Percentiles rank a stretch among this genome's conserved stretches.
Conservation (phyloP, 495 filamentous ascomycete species). For the Aspergillus sclerotiicarbonarius region DNA sequence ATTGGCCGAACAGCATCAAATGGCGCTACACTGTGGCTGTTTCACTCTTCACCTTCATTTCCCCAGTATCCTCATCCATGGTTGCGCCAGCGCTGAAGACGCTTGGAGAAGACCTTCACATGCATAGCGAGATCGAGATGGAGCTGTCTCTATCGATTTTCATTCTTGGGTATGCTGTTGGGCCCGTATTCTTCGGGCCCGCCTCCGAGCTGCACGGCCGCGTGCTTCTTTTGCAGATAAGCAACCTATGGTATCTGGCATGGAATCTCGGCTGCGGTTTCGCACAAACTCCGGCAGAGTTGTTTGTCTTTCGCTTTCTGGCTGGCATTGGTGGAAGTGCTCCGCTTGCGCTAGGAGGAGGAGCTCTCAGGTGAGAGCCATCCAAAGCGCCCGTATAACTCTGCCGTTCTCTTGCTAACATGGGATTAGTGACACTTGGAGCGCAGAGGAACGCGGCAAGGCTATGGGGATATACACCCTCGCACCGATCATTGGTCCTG, state of each 20-base stretch:
- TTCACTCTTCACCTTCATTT: conserved; percentile 13
- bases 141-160: conserved; percentile 9
- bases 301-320: conserved; percentile 16
- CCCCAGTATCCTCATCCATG: conserved; percentile 9
- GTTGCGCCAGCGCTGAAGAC: conserved; percentile 9
- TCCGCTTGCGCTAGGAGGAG: conserved; percentile 9
- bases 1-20: conserved; percentile 5
- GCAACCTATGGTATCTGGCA: conserved; percentile 10
- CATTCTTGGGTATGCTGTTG: conserved; percentile 13
- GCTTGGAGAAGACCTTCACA: neutral
- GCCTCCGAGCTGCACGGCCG: conserved; percentile 14
- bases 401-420: neutral
- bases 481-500: conserved; percentile 10
- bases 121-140: conserved; percentile 4
- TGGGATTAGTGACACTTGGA: conserved; percentile 7
- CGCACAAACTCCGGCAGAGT: neutral
- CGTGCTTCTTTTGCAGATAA: conserved; percentile 5
- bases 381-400: too few species aligned
- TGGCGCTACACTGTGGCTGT: conserved; percentile 7
- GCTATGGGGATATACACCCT: conserved; percentile 14
- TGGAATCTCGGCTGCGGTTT: conserved; percentile 14
- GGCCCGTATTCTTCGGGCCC: conserved; percentile 11
- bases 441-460: conserved; percentile 11
- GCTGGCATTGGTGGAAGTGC: conserved; percentile 13
- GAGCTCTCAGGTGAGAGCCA: conserved; percentile 9